Base-by-base conservation (phyloP, 2,329 filamentous ascomycete genomes). In the Fusarium verrucosum region DNA sequence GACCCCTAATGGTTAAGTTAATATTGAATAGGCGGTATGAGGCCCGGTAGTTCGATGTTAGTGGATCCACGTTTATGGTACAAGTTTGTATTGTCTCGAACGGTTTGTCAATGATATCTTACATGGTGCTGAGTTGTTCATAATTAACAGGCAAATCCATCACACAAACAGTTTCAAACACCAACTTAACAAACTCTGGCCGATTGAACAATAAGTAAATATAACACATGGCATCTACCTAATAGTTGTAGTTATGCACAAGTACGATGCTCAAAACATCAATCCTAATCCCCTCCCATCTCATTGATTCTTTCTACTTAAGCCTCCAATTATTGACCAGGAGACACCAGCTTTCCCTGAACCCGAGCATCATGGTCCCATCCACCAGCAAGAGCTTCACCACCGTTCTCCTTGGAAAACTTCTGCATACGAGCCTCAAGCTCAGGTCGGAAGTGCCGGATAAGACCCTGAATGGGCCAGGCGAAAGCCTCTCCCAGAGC, bases 401-500 rank as follows among this genome's bases (percentile, higher is more conserved):
- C 92, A 62, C 92, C 92, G 63, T 87, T 80, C 81, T 90, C 84
- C 75, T 88, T 78, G 19, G 91, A 86, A 76, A 91, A 95, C 71
- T 92, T 87, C 77, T 88, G 85, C 85, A 99, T 96, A 72, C 94
- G 88, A 49, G 89, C 91, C 85, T 98, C 94, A 47, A 99, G 84
- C 82, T 99, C 94, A 40, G 94, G 95, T 73, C 95, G 88, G 86
- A 99, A 99, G 82, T 99, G 95, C 74, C 95, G 90, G 80, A 99
- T 99, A 60, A 99, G 87, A 78, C 95, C 95, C 82, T 99, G 95
- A 69, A 99, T 90, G 66, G 95, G 95, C 95, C 95, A 99, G 66
- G 95, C 94, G 72, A 99, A 99, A 64, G 95, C 95, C 83, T 99
- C 95, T 58, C 95, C 95, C 66, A 99, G 83, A 80, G 94, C 89